phyloP scores from a whole-genome alignment of 345 rosid genomes.

The Streptanthus diversifolius region DNA sequence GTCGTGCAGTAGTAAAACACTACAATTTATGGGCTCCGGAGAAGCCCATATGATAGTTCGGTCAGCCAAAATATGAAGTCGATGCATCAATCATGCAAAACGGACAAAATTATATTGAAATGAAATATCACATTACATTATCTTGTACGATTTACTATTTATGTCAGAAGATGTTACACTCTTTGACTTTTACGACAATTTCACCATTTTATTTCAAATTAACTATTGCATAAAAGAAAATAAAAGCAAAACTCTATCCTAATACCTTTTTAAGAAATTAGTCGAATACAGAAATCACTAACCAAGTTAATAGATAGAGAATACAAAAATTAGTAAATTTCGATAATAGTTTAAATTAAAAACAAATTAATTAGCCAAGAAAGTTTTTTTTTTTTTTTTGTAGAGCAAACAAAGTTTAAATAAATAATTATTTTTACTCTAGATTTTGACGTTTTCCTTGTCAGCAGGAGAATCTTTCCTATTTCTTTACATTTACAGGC shows the following conservation, averaged over 20 bases:
- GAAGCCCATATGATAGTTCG: slow-evolving; percentile 9
- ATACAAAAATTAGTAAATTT: not conserved
- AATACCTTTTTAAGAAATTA: not conserved
- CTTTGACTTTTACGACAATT: slow-evolving; percentile 18
- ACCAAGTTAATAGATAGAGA: not conserved
- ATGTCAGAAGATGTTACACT: slow-evolving; percentile 24
- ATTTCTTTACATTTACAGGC: slow-evolving; percentile 19
- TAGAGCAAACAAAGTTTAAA: too few species aligned
- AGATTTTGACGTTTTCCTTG: slow-evolving; percentile 26
- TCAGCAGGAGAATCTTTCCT: slow-evolving; percentile 33
- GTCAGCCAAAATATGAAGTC: not conserved
- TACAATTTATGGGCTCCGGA: not conserved
- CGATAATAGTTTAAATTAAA: not conserved
- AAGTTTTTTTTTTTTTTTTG: too few species aligned
- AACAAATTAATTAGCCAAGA: not conserved
- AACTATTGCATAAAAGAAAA: not conserved
- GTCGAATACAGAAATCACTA: not conserved
- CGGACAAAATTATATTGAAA: slow-evolving; percentile 7
- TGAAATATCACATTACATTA: slow-evolving; percentile 14
- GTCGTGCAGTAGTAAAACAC: not conserved
- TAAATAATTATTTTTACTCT: not conserved
- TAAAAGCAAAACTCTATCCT: not conserved
- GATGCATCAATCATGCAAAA: slow-evolving; percentile 23
- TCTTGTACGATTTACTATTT: slow-evolving; percentile 24
- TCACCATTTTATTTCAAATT: not conserved